phyloP scores from a whole-genome alignment of 257 asterid genomes.

The Ophiorrhiza pumila region DNA sequence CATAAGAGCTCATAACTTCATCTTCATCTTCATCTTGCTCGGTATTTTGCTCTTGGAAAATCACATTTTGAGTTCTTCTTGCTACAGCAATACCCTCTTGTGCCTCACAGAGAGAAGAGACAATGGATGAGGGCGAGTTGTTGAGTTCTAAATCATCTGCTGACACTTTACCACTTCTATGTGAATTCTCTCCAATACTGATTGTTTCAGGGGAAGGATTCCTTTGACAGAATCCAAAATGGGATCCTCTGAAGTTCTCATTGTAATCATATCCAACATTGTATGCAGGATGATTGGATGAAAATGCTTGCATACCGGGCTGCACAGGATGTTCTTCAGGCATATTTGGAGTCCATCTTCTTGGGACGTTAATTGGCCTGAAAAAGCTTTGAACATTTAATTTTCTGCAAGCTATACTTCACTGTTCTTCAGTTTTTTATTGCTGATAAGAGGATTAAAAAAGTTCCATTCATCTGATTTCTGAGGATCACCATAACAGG shows the following conservation, averaged over 20 bases:
- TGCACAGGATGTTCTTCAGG: constrained; percentile 35
- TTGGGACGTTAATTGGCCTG: constrained; percentile 64
- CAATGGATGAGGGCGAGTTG: constrained; percentile 47
- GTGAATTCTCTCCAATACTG: constrained; percentile 44
- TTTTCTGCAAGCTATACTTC: no score
- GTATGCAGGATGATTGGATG: constrained; percentile 26
- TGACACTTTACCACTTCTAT: constrained; percentile 41
- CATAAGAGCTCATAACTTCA: constrained; percentile 65
- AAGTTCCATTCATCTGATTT: no score
- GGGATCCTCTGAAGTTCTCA: constrained; percentile 33
- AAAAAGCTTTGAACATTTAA: neutral
- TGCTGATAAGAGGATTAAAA: no score
- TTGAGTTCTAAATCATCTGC: constrained; percentile 42
- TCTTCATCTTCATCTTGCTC: constrained; percentile 58
- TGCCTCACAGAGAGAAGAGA: constrained; percentile 53
- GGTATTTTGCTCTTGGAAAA: constrained; percentile 17
- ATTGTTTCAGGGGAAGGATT: constrained; percentile 67
- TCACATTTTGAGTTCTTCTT: constrained; percentile 22
- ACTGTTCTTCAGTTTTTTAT: no score
- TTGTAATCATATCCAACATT: constrained; percentile 24
- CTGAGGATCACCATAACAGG: neutral
- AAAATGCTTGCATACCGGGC: constrained; percentile 31
- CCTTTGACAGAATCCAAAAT: constrained; percentile 41
- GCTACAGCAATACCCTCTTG: constrained; percentile 24
- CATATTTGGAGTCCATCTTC: constrained; percentile 37